A percentile compares a stretch with the other conserved stretches of the same genome.
Conservation (phyloP, 2,329 filamentous ascomycete species). For the Epichloe uncinata region DNA sequence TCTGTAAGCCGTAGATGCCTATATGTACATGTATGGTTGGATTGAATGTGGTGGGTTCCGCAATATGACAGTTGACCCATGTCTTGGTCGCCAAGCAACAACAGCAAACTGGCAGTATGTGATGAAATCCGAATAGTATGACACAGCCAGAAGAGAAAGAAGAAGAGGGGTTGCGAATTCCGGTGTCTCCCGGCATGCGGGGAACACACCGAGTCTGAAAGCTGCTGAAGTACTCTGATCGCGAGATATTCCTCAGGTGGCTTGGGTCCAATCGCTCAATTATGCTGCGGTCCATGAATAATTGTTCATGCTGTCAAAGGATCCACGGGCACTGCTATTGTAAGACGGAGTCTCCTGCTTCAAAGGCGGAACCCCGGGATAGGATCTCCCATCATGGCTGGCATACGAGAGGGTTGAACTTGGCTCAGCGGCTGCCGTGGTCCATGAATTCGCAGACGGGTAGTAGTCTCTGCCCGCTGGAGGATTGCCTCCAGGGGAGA, state of each 20-base stretch:
- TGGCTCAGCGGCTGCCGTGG: conserved; percentile 34
- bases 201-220: background rate
- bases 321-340: conserved; percentile 24
- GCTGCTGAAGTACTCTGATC: background rate
- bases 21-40: background rate
- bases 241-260: background rate
- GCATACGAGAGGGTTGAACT: conserved; percentile 32
- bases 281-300: conserved; percentile 45
- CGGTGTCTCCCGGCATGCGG: background rate
- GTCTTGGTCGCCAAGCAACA: background rate
- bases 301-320: conserved; percentile 37
- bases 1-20: background rate
- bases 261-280: background rate
- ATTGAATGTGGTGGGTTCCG: background rate
- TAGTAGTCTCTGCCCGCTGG: conserved; percentile 37
- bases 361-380: conserved; percentile 14
- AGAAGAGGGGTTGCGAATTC: no score
- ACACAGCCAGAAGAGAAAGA: no score
- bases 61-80: background rate
- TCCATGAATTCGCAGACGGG: conserved; percentile 37
- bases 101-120: background rate
- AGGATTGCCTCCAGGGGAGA: conserved; percentile 16
- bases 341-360: conserved; percentile 29
- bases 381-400: conserved; percentile 23
- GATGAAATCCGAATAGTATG: no score